Percentiles rank a stretch among this genome's conserved stretches.
These are phyloP conservation scores for Cardiospermum halicacabum DNA, from an alignment of 345 rosid species.

Conservation along the genomic window DNA sequence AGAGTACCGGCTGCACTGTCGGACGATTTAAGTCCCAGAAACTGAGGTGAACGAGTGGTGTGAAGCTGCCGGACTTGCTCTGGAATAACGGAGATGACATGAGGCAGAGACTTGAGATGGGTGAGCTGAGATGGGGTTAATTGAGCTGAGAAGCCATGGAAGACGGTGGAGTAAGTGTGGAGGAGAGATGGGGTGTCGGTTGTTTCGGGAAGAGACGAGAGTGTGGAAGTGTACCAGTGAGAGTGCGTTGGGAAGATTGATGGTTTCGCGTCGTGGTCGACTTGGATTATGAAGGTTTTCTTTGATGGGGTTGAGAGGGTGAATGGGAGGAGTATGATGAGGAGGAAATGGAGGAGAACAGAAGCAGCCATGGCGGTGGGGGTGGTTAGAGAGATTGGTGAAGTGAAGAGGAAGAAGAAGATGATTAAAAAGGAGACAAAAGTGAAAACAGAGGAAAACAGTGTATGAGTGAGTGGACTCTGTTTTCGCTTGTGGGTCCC, in stretches of 20 bases:
- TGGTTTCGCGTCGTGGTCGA: slow-evolving; percentile 65
- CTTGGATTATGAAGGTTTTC: slow-evolving; percentile 49
- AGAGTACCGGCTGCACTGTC: slow-evolving; percentile 62
- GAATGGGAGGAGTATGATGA: background rate
- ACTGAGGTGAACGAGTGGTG: slow-evolving; percentile 93
- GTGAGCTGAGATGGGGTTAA: slow-evolving; percentile 48
- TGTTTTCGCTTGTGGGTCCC: no score
- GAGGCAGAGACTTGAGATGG: slow-evolving; percentile 39
- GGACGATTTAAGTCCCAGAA: slow-evolving; percentile 63
- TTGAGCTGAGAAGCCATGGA: slow-evolving; percentile 85
- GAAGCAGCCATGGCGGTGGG: background rate
- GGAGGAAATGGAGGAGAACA: background rate
- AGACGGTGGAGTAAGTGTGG: slow-evolving; percentile 86
- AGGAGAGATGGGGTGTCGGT: slow-evolving; percentile 33
- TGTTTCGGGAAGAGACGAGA: slow-evolving; percentile 29
- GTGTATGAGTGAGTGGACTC: background rate
- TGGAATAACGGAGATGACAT: slow-evolving; percentile 60
- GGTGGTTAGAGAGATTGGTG: background rate
- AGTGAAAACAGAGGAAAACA: background rate
- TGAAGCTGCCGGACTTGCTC: slow-evolving; percentile 69
- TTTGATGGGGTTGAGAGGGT: background rate
- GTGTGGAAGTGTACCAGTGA: slow-evolving; percentile 79
- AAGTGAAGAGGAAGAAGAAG: no score
- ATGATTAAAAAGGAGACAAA: background rate
- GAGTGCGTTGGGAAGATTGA: slow-evolving; percentile 75